Evolutionary conservation across 2,329 filamentous ascomycete species (phyloP).

Genomic region (Parastagonospora nodorum): DNA sequence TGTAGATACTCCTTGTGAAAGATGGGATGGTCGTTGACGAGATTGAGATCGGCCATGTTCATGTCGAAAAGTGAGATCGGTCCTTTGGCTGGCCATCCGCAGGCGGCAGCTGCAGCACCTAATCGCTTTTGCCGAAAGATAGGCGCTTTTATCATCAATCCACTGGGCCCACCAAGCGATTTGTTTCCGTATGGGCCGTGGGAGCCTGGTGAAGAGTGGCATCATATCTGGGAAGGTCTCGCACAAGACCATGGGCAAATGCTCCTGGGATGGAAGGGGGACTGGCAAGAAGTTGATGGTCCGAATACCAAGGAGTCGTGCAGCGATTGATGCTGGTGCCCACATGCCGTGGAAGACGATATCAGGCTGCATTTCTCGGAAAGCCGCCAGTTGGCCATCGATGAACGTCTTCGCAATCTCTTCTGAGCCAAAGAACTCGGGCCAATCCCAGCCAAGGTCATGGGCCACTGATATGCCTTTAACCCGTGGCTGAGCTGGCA

Average conservation of each 20-base stretch:
- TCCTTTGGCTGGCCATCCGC: slow-evolving; percentile 34
- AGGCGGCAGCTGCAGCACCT: slow-evolving; percentile 33
- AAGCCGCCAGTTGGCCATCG: slow-evolving; percentile 37
- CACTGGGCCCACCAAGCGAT: slow-evolving; percentile 32
- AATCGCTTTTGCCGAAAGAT: slow-evolving; percentile 40
- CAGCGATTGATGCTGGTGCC: slow-evolving; percentile 39
- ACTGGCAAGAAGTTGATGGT: slow-evolving; percentile 42
- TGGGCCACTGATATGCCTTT: slow-evolving; percentile 38
- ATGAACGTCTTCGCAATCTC: slow-evolving; percentile 40
- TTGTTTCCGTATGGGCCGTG: slow-evolving; percentile 31
- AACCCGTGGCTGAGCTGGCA: slow-evolving; percentile 35
- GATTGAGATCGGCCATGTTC: slow-evolving; percentile 42
- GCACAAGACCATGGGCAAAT: slow-evolving; percentile 35
- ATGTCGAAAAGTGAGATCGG: slow-evolving; percentile 42
- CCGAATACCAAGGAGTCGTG: slow-evolving; percentile 34
- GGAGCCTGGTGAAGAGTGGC: slow-evolving; percentile 37
- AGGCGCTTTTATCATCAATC: slow-evolving; percentile 37
- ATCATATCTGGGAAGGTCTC: slow-evolving; percentile 41
- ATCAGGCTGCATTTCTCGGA: slow-evolving; percentile 35
- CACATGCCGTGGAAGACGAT: slow-evolving; percentile 44
- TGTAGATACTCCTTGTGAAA: slow-evolving; percentile 39
- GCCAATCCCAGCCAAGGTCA: slow-evolving; percentile 42
- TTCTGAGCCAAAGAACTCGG: slow-evolving; percentile 40
- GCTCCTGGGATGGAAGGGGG: slow-evolving; percentile 35
- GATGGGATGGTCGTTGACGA: slow-evolving; percentile 40